Evolutionary conservation across 371 early-diverging fungal genomes (phyloP).

Genomic region (Umbelopsis sp.): DNA sequence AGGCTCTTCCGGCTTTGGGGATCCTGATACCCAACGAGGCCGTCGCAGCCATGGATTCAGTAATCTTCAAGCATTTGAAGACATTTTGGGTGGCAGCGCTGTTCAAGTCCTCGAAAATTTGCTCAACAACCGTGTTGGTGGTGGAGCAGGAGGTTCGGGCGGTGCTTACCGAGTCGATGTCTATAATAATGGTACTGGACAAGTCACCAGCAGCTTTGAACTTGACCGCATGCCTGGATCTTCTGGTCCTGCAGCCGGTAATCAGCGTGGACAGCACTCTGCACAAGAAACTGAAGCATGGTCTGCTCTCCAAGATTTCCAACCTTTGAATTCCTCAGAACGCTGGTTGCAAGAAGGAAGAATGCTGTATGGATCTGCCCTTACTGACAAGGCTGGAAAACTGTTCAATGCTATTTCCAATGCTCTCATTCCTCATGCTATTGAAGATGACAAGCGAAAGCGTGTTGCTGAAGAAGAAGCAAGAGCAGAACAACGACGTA

Average conservation of each 20-base stretch:
- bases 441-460: slow-evolving; percentile 68
- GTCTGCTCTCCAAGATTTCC: slow-evolving; percentile 67
- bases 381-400: slow-evolving; percentile 62
- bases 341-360: slow-evolving; percentile 91
- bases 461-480: slow-evolving; percentile 58
- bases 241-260: slow-evolving; percentile 13
- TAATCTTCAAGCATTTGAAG: slow-evolving; percentile 71
- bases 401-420: slow-evolving; percentile 71
- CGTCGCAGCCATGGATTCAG: slow-evolving; percentile 30
- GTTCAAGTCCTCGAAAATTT: slow-evolving; percentile 70
- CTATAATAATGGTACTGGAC: slow-evolving; percentile 41
- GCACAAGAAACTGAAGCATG: slow-evolving; percentile 48
- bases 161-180: slow-evolving; percentile 60
- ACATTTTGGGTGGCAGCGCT: slow-evolving; percentile 71
- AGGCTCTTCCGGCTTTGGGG: slow-evolving; percentile 12
- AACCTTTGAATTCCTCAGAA: slow-evolving; percentile 75
- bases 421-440: slow-evolving; percentile 72
- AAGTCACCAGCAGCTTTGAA: slow-evolving; percentile 47
- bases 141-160: slow-evolving; percentile 22
- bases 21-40: slow-evolving; percentile 7
- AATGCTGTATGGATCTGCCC: slow-evolving; percentile 73
- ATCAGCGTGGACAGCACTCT: slow-evolving; percentile 14
- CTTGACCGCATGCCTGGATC: slow-evolving; percentile 41
- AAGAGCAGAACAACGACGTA: slow-evolving; percentile 41
- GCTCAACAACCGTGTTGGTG: slow-evolving; percentile 53